Conservation (phyloP, 2,329 filamentous ascomycete genomes). For the Zasmidium citrigriseum region DNA sequence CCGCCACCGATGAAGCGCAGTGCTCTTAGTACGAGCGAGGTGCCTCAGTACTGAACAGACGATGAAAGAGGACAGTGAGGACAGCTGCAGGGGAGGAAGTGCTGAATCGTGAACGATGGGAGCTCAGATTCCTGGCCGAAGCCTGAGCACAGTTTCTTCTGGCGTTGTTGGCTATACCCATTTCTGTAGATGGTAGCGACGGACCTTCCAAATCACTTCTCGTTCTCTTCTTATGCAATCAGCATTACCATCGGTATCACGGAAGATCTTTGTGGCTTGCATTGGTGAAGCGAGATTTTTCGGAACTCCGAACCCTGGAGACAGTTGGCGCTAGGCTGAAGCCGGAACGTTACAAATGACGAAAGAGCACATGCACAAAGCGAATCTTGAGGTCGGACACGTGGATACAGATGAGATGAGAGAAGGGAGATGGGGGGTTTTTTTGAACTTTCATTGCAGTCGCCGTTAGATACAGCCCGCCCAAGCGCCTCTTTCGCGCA, state of each 20-base stretch:
- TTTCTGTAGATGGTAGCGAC: neutral
- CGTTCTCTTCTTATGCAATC: neutral
- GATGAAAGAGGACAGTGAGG: neutral
- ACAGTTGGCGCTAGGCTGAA: neutral
- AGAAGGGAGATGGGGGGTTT: neutral
- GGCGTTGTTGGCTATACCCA: conserved; percentile 3
- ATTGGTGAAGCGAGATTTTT: too few relatives aligned
- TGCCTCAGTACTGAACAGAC: conserved; percentile 31
- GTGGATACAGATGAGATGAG: neutral
- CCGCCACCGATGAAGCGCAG: conserved; percentile 66
- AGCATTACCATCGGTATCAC: neutral
- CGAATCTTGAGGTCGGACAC: neutral
- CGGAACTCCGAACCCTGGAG: neutral
- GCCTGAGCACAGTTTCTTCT: neutral
- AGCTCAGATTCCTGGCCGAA: neutral
- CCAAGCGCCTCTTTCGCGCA: conserved; percentile 9
- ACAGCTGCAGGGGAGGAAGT: neutral
- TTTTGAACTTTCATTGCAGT: conserved; percentile 2
- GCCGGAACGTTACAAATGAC: neutral
- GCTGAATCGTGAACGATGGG: neutral
- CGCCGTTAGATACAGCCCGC: conserved; percentile 7
- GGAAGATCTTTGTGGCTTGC: too few relatives aligned
- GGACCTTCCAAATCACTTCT: too few relatives aligned
- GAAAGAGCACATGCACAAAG: neutral
- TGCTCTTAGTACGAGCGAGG: conserved; percentile 45